Evolutionary conservation across 371 early-diverging fungal genomes (phyloP).

Genomic region (Quaeritorhiza haematococci): DNA sequence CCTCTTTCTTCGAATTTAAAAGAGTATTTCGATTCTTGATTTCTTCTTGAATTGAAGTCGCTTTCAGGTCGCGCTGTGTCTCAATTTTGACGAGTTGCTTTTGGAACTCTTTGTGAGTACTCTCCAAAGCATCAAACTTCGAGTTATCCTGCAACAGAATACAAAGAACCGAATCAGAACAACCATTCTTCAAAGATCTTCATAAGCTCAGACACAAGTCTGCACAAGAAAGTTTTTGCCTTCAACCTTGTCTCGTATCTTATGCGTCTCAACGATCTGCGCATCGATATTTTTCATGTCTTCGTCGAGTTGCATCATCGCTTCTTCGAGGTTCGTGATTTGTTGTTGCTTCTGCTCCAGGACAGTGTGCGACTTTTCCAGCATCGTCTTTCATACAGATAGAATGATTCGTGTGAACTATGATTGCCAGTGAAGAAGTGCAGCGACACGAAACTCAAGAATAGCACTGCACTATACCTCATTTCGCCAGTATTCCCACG

Average conservation of each 20-base stretch:
- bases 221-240: too few species aligned
- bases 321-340: conserved; percentile 18
- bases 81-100: conserved; percentile 72
- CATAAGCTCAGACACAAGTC: too few species aligned
- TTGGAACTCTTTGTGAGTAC: conserved; percentile 61
- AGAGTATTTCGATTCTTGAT: conserved; percentile 22
- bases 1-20: conserved; percentile 20
- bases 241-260: conserved; percentile 23
- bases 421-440: too few species aligned
- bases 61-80: conserved; percentile 73
- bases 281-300: conserved; percentile 23
- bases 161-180: neutral
- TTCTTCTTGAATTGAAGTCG: conserved; percentile 73
- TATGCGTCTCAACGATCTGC: conserved; percentile 17
- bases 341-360: too few species aligned
- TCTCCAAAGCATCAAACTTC: conserved; percentile 62
- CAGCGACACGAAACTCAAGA: too few species aligned
- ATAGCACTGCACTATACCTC: conserved; percentile 22
- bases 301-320: conserved; percentile 8
- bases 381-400: too few species aligned
- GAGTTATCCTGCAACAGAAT: conserved; percentile 48
- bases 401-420: too few species aligned
- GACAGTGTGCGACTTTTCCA: too few species aligned
- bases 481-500: conserved; percentile 65
- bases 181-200: too few species aligned